phyloP scores from a whole-genome alignment of 1,284 basidiomycete genomes.

The Ustilago esculenta region DNA sequence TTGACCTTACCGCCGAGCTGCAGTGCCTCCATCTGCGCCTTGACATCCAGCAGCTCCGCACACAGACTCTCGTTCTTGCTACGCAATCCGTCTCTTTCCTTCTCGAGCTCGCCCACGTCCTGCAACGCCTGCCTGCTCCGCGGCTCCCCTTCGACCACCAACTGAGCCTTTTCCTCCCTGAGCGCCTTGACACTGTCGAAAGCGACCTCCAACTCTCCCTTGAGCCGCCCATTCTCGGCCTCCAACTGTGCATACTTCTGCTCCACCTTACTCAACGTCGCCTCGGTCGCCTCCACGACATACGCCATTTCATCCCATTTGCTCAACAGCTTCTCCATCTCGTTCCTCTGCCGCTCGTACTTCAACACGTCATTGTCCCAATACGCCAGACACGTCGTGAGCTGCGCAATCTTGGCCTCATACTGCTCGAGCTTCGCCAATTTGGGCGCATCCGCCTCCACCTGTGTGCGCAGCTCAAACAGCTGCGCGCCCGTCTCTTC shows the following conservation, averaged over 20 bases:
- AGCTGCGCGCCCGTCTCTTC: slow-evolving; percentile 53
- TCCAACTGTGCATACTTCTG: slow-evolving; percentile 14
- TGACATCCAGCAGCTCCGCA: slow-evolving; percentile 18
- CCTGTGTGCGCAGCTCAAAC: slow-evolving; percentile 53
- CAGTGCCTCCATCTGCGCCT: slow-evolving; percentile 13
- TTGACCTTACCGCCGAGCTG: background rate
- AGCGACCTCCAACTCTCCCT: slow-evolving; percentile 15
- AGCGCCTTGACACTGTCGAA: background rate
- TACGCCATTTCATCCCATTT: slow-evolving; percentile 59
- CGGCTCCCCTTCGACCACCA: slow-evolving; percentile 1
- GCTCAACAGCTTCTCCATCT: slow-evolving; percentile 57
- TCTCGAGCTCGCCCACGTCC: slow-evolving; percentile 1
- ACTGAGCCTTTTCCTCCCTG: slow-evolving; percentile 22
- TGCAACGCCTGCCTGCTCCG: background rate
- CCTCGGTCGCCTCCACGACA: slow-evolving; percentile 53
- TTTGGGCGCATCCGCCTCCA: slow-evolving; percentile 42
- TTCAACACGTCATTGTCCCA: slow-evolving; percentile 60
- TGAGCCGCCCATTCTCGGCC: slow-evolving; percentile 30
- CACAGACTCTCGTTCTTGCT: slow-evolving; percentile 5
- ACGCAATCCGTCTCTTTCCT: slow-evolving; percentile 17
- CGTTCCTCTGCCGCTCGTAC: slow-evolving; percentile 55
- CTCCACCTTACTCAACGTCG: slow-evolving; percentile 19
- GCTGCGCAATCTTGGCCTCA: slow-evolving; percentile 47
- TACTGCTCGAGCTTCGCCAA: slow-evolving; percentile 51
- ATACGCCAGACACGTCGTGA: slow-evolving; percentile 45